Evolutionary conservation across 345 rosid species (phyloP).

Genomic region (Nephelium lappaceum): DNA sequence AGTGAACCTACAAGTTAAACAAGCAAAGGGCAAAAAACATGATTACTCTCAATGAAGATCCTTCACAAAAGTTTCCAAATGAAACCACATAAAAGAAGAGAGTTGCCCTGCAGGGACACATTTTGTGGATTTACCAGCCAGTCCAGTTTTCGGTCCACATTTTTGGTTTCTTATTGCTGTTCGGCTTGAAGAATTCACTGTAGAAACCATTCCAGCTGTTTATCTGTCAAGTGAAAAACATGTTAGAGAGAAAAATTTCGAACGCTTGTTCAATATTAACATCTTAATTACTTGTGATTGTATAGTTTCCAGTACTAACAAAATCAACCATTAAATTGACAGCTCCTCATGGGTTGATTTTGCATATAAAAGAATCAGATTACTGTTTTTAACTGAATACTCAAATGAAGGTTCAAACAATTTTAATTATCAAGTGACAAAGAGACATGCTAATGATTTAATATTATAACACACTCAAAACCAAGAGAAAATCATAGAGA

Average conservation of each 20-base stretch:
- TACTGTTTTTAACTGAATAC: neutral
- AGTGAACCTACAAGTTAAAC: constrained; percentile 46
- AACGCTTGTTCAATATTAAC: too few species aligned
- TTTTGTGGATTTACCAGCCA: constrained; percentile 65
- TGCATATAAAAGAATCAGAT: neutral
- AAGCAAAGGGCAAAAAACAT: neutral
- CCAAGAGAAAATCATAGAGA: neutral
- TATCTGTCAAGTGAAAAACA: constrained; percentile 44
- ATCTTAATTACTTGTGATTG: too few species aligned
- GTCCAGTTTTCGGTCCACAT: constrained; percentile 99
- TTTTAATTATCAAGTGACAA: neutral
- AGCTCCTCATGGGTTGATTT: neutral
- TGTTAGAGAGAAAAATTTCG: neutral
- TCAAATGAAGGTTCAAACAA: neutral
- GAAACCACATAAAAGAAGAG: neutral
- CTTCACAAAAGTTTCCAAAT: neutral
- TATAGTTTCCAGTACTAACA: too few species aligned
- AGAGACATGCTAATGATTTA: constrained; percentile 7
- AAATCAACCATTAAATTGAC: too few species aligned
- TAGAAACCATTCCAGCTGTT: constrained; percentile 92
- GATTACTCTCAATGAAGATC: neutral
- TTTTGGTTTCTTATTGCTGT: constrained; percentile 66
- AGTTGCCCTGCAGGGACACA: neutral
- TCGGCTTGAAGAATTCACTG: constrained; percentile 76
- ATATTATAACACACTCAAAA: neutral